These are phyloP conservation scores for Boletus vermiculosoides DNA, from an alignment of 768 basidiomycete species.

Conservation along the genomic window DNA sequence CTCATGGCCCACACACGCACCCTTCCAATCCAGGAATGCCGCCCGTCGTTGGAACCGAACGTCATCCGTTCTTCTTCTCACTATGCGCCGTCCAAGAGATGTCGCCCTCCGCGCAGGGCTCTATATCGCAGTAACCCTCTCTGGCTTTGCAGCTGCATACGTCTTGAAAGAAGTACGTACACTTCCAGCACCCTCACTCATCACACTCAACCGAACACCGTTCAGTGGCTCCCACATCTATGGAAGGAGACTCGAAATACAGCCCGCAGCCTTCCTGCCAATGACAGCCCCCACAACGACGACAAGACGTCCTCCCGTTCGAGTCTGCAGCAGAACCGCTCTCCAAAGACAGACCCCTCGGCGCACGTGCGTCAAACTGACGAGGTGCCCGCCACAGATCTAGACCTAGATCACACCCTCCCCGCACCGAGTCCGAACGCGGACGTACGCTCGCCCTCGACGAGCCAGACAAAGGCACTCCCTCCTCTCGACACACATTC, in stretches of 20 bases:
- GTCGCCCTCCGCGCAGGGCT: slow-evolving; percentile 10
- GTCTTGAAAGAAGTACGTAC: slow-evolving; percentile 17
- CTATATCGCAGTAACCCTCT: slow-evolving; percentile 12
- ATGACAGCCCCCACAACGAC: neutral
- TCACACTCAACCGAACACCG: neutral
- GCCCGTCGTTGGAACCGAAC: neutral
- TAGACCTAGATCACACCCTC: neutral
- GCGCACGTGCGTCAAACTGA: neutral
- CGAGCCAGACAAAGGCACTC: neutral
- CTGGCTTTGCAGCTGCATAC: slow-evolving; percentile 24
- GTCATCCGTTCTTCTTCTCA: neutral
- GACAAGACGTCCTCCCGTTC: neutral
- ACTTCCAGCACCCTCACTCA: neutral
- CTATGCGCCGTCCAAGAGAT: slow-evolving; percentile 10
- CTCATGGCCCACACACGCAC: neutral
- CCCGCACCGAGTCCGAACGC: neutral
- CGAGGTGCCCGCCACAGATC: neutral
- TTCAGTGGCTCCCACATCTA: slow-evolving; percentile 9
- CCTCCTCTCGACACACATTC: slow-evolving; percentile 6
- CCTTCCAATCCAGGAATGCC: neutral
- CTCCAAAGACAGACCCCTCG: neutral
- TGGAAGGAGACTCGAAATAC: neutral
- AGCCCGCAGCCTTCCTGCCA: neutral
- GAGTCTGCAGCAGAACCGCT: neutral
- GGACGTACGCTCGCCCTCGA: neutral